Evolutionary conservation across 768 basidiomycete species (phyloP).

Genomic region (Phanerochaete carnosa): DNA sequence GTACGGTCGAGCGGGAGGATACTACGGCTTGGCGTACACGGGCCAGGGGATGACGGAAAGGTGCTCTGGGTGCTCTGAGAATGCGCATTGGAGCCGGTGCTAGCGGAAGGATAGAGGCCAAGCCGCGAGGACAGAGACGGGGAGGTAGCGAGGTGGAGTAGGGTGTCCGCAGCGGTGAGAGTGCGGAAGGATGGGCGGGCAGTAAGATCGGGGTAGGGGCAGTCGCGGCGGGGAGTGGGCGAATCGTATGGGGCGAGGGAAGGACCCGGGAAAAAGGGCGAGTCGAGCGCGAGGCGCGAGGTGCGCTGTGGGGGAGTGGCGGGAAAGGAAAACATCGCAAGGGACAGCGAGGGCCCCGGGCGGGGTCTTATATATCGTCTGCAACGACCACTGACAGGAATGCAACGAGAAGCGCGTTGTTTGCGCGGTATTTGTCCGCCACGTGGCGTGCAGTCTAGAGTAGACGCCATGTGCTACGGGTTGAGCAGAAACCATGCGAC

Average conservation of each 20-base stretch:
- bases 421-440: slow-evolving; percentile 20
- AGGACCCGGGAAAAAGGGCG: background rate
- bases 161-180: background rate
- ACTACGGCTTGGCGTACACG: background rate
- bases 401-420: slow-evolving; percentile 17
- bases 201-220: background rate
- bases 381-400: background rate
- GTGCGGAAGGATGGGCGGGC: background rate
- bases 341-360: background rate
- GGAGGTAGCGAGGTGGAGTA: background rate
- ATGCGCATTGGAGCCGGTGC: background rate
- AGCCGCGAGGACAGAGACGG: background rate
- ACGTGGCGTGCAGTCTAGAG: background rate
- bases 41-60: background rate
- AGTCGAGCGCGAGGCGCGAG: background rate
- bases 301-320: background rate
- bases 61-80: background rate
- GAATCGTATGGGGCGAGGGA: background rate
- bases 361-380: background rate
- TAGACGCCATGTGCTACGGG: background rate
- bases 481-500: background rate
- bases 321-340: background rate
- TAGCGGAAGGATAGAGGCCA: background rate
- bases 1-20: background rate
- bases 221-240: background rate